Evolutionary conservation across 192 early-diverging fungal genomes (phyloP), one percentile per base, ranked within the genome.

Genomic region (Obelidium mucronatum): DNA sequence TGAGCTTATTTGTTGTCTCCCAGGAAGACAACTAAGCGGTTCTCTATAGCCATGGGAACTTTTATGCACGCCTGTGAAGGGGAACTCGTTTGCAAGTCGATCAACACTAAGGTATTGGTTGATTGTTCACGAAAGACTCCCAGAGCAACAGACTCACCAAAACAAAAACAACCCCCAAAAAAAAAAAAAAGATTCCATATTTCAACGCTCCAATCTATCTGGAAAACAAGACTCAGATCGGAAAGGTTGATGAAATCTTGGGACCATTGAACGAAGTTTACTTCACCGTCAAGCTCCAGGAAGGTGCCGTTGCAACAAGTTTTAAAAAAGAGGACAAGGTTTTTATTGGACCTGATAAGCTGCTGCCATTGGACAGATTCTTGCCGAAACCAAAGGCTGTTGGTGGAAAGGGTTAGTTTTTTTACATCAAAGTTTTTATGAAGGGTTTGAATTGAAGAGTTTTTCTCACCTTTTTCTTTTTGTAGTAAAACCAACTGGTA

Each of bases 141-240:
- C n/a, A n/a, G n/a, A n/a, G n/a, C n/a, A n/a, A n/a, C n/a, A n/a
- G n/a, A n/a, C n/a, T 51, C 48, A 51, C 48, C 11, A 51, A 51
- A 51, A 51, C 48, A 51, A 8, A 8, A 8, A 13, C 22, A 13
- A 22, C 22, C 48, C 48, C 48, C 48, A 51, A 51, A 51, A 13
- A 51, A 8, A 13, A 6, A 58, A 24, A 37, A 28, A 93, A 99
- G 82, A 92, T 99, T 76, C 97, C 97, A 30, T 99, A 97, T 86
- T 99, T 99, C 88, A 99, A 98, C 79, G 97, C 97, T 1, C 96
- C 97, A 54, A 96, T 99, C 70, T 99, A 91, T 87, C 88, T 97
- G 37, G 94, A 98, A 79, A 97, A 98, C 89, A 99, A 99, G 89
- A 93, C 92, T 63, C 95, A 95, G 83, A 97, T 99, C 78, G 97